Conservation (phyloP, 1,284 basidiomycete species). For the Cutaneotrichosporon curvatum region DNA sequence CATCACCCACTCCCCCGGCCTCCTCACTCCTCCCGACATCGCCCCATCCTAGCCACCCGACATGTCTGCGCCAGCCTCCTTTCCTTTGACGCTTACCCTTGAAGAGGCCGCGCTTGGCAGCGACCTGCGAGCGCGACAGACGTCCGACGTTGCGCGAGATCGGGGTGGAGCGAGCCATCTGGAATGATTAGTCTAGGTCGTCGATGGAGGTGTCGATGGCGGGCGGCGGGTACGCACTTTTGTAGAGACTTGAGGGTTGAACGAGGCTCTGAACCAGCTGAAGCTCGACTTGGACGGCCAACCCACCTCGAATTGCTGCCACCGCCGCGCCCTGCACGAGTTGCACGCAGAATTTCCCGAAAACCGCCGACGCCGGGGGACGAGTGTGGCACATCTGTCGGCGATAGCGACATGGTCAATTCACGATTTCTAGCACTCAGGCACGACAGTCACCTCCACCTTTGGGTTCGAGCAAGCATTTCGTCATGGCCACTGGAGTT, state of each 20-base stretch:
- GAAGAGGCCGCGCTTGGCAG: constrained; percentile 65
- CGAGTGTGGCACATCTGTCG: neutral
- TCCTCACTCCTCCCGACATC: neutral
- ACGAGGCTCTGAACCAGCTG: neutral
- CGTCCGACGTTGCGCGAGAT: constrained; percentile 77
- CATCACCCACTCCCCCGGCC: neutral
- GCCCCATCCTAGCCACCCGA: neutral
- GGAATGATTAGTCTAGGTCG: constrained; percentile 9
- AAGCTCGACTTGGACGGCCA: neutral
- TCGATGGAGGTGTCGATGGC: constrained; percentile 3
- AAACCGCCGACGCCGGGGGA: neutral
- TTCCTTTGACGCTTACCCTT: constrained; percentile 44
- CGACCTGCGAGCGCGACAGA: constrained; percentile 71
- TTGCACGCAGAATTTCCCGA: neutral
- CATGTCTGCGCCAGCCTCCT: neutral
- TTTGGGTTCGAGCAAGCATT: too few relatives aligned
- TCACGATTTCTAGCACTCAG: neutral
- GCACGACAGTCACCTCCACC: neutral
- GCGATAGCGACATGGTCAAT: neutral
- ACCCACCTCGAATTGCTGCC: neutral
- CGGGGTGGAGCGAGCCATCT: constrained; percentile 92
- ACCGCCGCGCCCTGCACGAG: too few relatives aligned
- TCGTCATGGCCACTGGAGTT: too few relatives aligned
- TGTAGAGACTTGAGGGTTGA: constrained; percentile 17
- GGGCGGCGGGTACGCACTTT: constrained; percentile 11